Conservation (phyloP, 2,329 filamentous ascomycete genomes). For the Dactylellina leptospora region DNA sequence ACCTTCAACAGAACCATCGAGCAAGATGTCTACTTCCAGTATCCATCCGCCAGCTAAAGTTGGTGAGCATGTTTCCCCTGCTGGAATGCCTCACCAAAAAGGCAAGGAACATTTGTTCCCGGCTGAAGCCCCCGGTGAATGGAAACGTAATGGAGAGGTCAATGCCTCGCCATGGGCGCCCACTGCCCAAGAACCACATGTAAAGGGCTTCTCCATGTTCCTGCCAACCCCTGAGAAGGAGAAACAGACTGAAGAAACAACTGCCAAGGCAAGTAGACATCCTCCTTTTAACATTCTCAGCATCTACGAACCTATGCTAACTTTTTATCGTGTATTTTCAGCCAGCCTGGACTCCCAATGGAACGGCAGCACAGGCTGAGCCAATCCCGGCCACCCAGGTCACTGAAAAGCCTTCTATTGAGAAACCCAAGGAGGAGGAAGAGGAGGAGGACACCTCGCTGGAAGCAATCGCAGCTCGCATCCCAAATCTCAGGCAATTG, state of each 20-base stretch:
- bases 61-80: constrained; percentile 16
- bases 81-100: constrained; percentile 7
- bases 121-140: constrained; percentile 14
- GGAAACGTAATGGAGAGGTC: constrained; percentile 33
- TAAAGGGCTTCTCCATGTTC: constrained; percentile 47
- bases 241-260: constrained; percentile 11
- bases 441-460: neutral
- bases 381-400: neutral
- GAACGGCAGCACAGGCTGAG: too few relatives aligned
- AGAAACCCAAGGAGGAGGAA: neutral
- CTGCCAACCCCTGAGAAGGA: constrained; percentile 39
- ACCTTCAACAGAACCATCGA: neutral
- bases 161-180: constrained; percentile 45
- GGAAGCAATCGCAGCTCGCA: neutral
- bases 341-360: constrained; percentile 22
- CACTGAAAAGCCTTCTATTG: too few relatives aligned
- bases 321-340: neutral
- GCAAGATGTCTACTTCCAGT: constrained; percentile 2
- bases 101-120: constrained; percentile 23
- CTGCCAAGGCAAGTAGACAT: constrained; percentile 24
- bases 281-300: neutral
- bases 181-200: constrained; percentile 37
- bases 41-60: constrained; percentile 8
- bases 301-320: constrained; percentile 18
- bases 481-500: neutral